Conservation (phyloP, 371 early-diverging fungal species). For the Lichtheimia ramosa region DNA sequence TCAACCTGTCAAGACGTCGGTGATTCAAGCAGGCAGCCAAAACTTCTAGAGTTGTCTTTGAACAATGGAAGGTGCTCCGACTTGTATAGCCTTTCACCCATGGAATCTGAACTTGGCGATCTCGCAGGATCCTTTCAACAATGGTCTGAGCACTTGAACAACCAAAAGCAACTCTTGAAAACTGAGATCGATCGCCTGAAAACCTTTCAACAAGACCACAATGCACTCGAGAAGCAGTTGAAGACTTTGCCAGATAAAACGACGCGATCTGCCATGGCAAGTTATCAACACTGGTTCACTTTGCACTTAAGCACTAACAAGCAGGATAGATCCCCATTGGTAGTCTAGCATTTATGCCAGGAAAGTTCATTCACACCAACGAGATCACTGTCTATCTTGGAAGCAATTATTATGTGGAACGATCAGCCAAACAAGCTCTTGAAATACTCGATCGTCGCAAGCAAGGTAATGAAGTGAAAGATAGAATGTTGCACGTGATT, state of each 20-base stretch:
- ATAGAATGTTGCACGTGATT: not conserved
- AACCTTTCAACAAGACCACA: constrained; percentile 17
- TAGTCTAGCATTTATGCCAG: constrained; percentile 87
- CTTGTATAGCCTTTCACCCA: no score
- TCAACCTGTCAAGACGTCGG: no score
- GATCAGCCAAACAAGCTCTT: constrained; percentile 75
- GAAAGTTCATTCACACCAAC: constrained; percentile 85
- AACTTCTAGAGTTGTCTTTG: no score
- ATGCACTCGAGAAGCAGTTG: constrained; percentile 17
- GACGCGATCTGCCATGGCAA: constrained; percentile 21
- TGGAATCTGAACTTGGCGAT: not conserved
- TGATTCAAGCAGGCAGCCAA: no score
- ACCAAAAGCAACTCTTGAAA: constrained; percentile 9
- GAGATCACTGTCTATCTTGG: constrained; percentile 86
- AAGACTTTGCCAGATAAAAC: constrained; percentile 20
- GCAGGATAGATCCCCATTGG: constrained; percentile 58
- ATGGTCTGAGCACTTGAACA: constrained; percentile 12
- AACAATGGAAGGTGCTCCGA: no score
- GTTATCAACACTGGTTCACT: not conserved
- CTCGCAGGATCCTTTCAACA: constrained; percentile 8
- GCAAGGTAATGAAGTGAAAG: constrained; percentile 45
- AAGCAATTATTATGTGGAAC: constrained; percentile 89
- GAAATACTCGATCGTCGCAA: constrained; percentile 71
- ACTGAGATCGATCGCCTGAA: constrained; percentile 14
- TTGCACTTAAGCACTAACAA: not conserved